Evolutionary conservation across 2,329 filamentous ascomycete genomes (phyloP).

Genomic region (Fusarium stilboides): DNA sequence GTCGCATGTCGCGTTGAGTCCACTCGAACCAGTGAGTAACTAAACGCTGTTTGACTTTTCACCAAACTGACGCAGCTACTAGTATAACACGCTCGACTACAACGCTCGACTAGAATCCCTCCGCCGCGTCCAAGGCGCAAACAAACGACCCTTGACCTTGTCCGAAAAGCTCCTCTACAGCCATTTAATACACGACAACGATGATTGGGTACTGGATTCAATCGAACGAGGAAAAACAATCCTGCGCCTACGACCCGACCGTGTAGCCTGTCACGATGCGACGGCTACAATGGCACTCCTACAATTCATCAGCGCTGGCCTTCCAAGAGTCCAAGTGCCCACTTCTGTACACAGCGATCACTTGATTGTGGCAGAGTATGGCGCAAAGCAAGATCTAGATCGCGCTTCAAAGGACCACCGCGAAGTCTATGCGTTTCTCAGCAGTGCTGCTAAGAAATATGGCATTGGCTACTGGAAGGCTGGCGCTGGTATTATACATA

Average conservation of each 20-base stretch:
- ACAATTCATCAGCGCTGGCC: constrained; percentile 60
- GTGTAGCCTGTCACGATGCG: constrained; percentile 61
- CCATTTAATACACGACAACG: constrained; percentile 52
- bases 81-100: constrained; percentile 44
- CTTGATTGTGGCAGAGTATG: constrained; percentile 50
- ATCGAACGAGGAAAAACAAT: constrained; percentile 58
- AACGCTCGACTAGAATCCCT: constrained; percentile 29
- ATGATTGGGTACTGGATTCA: constrained; percentile 45
- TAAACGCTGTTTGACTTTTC: rapidly evolving
- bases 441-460: constrained; percentile 61
- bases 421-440: constrained; percentile 58
- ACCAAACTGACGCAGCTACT: rapidly evolving
- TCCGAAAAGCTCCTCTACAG: constrained; percentile 59
- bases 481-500: constrained; percentile 57
- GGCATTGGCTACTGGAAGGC: constrained; percentile 60
- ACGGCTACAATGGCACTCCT: constrained; percentile 60
- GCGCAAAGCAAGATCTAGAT: constrained; percentile 12
- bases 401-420: constrained; percentile 14
- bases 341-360: constrained; percentile 60
- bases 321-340: constrained; percentile 56
- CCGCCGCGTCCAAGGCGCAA: constrained; percentile 25
- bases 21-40: constrained; percentile 36
- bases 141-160: constrained; percentile 52
- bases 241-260: constrained; percentile 55
- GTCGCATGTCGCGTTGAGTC: constrained; percentile 40